Evolutionary conservation across 169 alveolate species (phyloP), one percentile per base, ranked within the genome.

Genomic region (Plasmodium inui): DNA sequence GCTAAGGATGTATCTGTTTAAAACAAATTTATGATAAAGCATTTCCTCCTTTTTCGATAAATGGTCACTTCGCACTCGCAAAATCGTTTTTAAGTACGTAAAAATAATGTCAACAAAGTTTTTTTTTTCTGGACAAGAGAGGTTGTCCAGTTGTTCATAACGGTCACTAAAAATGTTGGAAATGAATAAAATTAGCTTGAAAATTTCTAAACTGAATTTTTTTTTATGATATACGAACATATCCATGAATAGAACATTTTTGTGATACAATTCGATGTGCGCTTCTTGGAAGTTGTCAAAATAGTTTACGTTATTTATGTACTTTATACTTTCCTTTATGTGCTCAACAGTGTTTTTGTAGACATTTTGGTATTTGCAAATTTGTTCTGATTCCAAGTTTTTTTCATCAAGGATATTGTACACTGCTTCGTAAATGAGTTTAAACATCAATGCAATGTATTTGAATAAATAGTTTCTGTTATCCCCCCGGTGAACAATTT

Each of bases 1-100:
- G 73, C 94, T 89, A 89, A 89, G 61, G 53, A 89, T 89, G 72
- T 89, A 89, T 80, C 94, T 89, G 53, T 89, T 89, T 39, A 79
- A 81, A 28, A 89, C 90, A 80, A 89, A 89, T 26, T 89, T 79
- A 50, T 76, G 94, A 61, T 89, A 89, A 39, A 89, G 76, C 67
- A 89, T 89, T 79, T 89, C 76, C 22, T 89, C 82, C 50, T 89
- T 89, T 89, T 89, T 37, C 72, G 37, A 17, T 46, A 89, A 32
- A 80, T 80, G 88, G 6, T 79, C 34, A 61, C 55, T 89, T 89
- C 94, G 67, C 83, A 79, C 82, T 41, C 73, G 46, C n/a, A 14
- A 37, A 79, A 89, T 79, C 10, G 74, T 89, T 78, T 89, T 80
- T 44, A 89, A 26, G 50, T 89, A 89, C 0, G 78, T 80, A 73